Evolutionary conservation across 305 asterid species (phyloP).

Genomic region (Fraxinus paxiana): DNA sequence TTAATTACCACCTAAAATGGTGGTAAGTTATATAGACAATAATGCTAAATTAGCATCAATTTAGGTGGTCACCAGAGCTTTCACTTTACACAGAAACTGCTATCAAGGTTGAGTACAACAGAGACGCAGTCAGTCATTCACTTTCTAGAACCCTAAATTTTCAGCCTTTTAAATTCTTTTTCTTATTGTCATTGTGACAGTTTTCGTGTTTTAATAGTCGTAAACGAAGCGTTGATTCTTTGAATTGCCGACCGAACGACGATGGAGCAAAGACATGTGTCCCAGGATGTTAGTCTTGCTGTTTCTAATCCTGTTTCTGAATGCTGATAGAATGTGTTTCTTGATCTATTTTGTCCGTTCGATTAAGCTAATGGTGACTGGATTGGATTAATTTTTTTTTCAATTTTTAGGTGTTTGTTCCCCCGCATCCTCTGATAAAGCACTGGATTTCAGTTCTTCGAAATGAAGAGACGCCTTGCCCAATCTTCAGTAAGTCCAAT

Average conservation of each 20-base stretch:
- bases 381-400: not conserved
- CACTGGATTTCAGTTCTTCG: conserved; percentile 97
- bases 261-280: conserved; percentile 35
- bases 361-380: conserved; percentile 3
- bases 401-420: conserved; percentile 69
- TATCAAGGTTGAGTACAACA: not conserved
- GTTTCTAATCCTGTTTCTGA: not conserved
- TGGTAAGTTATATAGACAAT: no score
- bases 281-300: conserved; percentile 33
- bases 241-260: conserved; percentile 42
- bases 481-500: conserved; percentile 39
- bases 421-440: conserved; percentile 90
- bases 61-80: not conserved
- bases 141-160: not conserved
- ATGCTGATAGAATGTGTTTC: conserved; percentile 1
- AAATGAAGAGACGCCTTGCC: conserved; percentile 77
- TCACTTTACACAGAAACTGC: not conserved
- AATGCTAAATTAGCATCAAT: no score
- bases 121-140: not conserved
- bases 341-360: not conserved
- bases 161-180: not conserved
- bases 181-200: conserved; percentile 18
- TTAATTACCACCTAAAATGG: no score
- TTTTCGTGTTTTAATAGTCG: conserved; percentile 27
- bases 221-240: conserved; percentile 30